These are phyloP conservation scores for barrel medic (Medicago truncatula) DNA, from an alignment of 306 rosid species.

Conservation along the genomic window MtrunA17r5.0-ANR NC_053045.1:55700001-55700500, in stretches of 20 bases:
- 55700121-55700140: not conserved
- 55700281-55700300: conserved; percentile 30
- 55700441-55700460: conserved; percentile 31
- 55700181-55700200: conserved; percentile 39
- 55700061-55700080: conserved; percentile 18
- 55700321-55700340: conserved; percentile 91
- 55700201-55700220: conserved; percentile 42
- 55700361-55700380: conserved; percentile 61
- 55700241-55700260: conserved; percentile 34
- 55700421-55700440: conserved; percentile 37
- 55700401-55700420: conserved; percentile 65
- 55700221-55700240: conserved; percentile 50
- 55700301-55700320: conserved; percentile 49
- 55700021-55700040: conserved; percentile 39
- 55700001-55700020: conserved; percentile 45
- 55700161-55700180: conserved; percentile 34
- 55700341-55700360: conserved; percentile 85
- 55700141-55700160: conserved; percentile 43
- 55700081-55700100: not conserved
- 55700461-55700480: conserved; percentile 9
- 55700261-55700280: conserved; percentile 26
- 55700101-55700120: not conserved
- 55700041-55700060: conserved; percentile 36
- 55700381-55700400: conserved; percentile 88
- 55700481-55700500: conserved; percentile 38